Conservation (phyloP, 805 yeast genomes). For the Metschnikowia aberdeeniae region DNA sequence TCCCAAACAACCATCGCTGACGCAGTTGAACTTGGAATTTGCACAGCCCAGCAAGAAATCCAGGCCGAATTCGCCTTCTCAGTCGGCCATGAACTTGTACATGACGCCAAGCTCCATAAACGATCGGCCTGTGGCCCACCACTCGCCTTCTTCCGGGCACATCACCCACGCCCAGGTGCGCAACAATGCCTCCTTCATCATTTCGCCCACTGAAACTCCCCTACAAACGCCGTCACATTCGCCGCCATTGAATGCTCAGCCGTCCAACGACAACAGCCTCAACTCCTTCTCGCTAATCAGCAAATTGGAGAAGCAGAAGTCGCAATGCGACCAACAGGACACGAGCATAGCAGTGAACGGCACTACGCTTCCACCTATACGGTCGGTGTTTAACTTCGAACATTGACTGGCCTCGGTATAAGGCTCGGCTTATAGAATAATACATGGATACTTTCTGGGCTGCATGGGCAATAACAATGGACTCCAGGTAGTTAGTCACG, state of each 20-base stretch:
- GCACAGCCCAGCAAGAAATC: conserved; percentile 37
- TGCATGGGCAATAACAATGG: no score
- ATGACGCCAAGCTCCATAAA: conserved; percentile 5
- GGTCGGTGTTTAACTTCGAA: conserved; percentile 33
- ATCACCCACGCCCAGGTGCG: conserved; percentile 6
- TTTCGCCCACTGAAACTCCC: conserved; percentile 44
- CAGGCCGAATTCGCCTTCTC: conserved; percentile 45
- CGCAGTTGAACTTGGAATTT: conserved; percentile 36
- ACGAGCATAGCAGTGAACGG: conserved; percentile 38
- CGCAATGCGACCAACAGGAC: conserved; percentile 13
- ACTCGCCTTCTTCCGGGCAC: conserved; percentile 1
- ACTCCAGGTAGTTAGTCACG: no score
- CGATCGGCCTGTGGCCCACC: neutral
- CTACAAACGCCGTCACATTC: conserved; percentile 47
- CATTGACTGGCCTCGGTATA: neutral
- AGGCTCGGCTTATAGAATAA: neutral
- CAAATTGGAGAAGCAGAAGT: conserved; percentile 24
- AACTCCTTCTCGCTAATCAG: conserved; percentile 23
- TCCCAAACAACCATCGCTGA: conserved; percentile 28
- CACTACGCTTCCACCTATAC: conserved; percentile 39
- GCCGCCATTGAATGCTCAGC: conserved; percentile 38
- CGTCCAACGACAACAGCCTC: conserved; percentile 12
- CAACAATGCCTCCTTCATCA: conserved; percentile 21
- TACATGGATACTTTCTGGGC: neutral
- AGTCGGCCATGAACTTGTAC: conserved; percentile 10